Percentiles rank a stretch among this genome's conserved stretches.
phyloP scores from a whole-genome alignment of 2,329 filamentous ascomycete species.

The Cladophialophora exuberans region DNA sequence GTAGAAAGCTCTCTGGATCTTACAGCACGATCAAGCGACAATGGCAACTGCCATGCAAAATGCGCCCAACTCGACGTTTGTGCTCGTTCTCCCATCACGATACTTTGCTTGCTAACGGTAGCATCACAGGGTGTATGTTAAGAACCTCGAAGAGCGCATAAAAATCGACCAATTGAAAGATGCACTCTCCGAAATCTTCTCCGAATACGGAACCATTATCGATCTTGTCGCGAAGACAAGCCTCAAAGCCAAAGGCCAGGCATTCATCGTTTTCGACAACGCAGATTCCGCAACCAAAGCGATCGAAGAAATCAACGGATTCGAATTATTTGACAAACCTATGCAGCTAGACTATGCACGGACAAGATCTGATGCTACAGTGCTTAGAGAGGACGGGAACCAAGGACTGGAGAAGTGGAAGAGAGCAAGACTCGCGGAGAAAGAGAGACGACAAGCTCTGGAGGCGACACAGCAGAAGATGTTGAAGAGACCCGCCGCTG shows the following conservation, averaged over 20 bases:
- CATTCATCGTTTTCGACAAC: constrained; percentile 87
- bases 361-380: constrained; percentile 83
- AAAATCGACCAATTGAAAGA: constrained; percentile 77
- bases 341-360: constrained; percentile 84
- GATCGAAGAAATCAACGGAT: constrained; percentile 87
- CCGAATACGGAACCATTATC: constrained; percentile 82
- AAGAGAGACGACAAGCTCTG: constrained; percentile 80
- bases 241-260: constrained; percentile 89
- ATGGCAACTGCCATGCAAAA: constrained; percentile 30
- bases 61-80: constrained; percentile 33
- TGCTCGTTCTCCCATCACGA: neutral
- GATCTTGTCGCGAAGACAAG: constrained; percentile 89
- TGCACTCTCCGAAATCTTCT: constrained; percentile 76
- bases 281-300: constrained; percentile 78
- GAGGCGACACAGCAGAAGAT: constrained; percentile 74
- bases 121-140: constrained; percentile 46
- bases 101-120: neutral
- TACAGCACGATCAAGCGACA: neutral
- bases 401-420: constrained; percentile 90
- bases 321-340: constrained; percentile 88
- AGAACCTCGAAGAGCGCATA: constrained; percentile 90
- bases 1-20: too few species aligned
- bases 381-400: constrained; percentile 70
- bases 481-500: constrained; percentile 65
- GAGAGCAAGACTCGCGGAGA: constrained; percentile 80